Conservation (phyloP, 2,329 filamentous ascomycete genomes). For the Fusarium sp. region DNA sequence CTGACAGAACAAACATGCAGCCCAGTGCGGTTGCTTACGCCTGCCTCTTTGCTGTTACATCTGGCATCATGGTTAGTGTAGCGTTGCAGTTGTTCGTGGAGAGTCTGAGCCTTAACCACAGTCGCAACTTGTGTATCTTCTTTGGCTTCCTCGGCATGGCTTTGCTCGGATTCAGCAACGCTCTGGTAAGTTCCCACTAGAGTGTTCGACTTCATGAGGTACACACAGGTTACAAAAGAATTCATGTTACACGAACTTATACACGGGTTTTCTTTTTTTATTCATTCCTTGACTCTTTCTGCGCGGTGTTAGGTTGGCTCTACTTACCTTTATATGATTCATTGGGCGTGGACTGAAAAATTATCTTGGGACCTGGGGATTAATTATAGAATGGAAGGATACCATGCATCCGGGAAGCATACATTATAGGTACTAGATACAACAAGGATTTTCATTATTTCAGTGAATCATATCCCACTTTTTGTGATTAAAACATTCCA, state of each 20-base stretch:
- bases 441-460: slow-evolving; percentile 7
- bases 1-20: slow-evolving; percentile 62
- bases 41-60: slow-evolving; percentile 86
- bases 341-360: slow-evolving; percentile 7
- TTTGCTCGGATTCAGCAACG: slow-evolving; percentile 85
- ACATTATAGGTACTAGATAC: neutral
- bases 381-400: slow-evolving; percentile 36
- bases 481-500: slow-evolving; percentile 20
- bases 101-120: slow-evolving; percentile 84
- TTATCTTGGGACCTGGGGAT: slow-evolving; percentile 14
- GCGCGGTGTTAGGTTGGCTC: slow-evolving; percentile 31
- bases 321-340: neutral
- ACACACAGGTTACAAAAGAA: neutral
- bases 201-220: neutral
- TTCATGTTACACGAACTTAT: neutral
- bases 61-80: slow-evolving; percentile 96
- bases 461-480: neutral
- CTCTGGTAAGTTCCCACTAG: slow-evolving; percentile 74
- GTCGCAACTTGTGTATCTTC: slow-evolving; percentile 78
- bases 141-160: slow-evolving; percentile 91
- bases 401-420: slow-evolving; percentile 11
- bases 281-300: slow-evolving; percentile 5
- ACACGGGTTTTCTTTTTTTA: neutral
- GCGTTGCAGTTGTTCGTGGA: slow-evolving; percentile 90
- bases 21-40: slow-evolving; percentile 75